phyloP scores from a whole-genome alignment of 495 filamentous ascomycete genomes.

The Jackrogersella multiformis region DNA sequence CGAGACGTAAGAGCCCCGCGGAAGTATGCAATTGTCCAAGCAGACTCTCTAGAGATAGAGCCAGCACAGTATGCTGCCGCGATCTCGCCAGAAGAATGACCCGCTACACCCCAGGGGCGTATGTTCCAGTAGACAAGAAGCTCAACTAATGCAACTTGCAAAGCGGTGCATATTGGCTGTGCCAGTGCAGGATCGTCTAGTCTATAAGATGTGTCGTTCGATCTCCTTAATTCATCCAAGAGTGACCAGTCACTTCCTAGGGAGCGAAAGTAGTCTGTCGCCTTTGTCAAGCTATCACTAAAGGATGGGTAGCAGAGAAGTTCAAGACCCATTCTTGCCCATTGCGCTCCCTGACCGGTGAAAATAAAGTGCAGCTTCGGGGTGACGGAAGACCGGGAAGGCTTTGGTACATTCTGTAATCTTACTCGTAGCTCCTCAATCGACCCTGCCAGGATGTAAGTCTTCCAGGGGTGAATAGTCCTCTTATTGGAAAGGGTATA shows the following conservation, averaged over 20 bases:
- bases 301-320: neutral
- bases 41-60: constrained; percentile 49
- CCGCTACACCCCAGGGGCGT: neutral
- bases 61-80: constrained; percentile 37
- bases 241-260: neutral
- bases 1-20: constrained; percentile 23
- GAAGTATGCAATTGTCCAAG: constrained; percentile 57
- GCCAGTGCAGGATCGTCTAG: neutral
- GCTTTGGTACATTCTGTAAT: neutral
- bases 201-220: neutral
- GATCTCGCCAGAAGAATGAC: neutral
- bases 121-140: neutral
- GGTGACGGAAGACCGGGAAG: neutral
- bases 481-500: constrained; percentile 27
- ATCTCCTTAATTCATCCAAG: neutral
- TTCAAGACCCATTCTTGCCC: constrained; percentile 55
- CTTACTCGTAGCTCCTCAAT: neutral
- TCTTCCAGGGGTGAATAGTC: neutral
- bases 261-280: neutral
- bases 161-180: neutral
- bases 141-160: neutral
- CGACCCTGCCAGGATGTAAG: neutral
- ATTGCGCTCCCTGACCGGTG: constrained; percentile 56
- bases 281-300: neutral
- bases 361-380: constrained; percentile 40